These are phyloP conservation scores for Beauveria sp. DNA, from an alignment of 2,329 filamentous ascomycete genomes.

Conservation along the genomic window DNA sequence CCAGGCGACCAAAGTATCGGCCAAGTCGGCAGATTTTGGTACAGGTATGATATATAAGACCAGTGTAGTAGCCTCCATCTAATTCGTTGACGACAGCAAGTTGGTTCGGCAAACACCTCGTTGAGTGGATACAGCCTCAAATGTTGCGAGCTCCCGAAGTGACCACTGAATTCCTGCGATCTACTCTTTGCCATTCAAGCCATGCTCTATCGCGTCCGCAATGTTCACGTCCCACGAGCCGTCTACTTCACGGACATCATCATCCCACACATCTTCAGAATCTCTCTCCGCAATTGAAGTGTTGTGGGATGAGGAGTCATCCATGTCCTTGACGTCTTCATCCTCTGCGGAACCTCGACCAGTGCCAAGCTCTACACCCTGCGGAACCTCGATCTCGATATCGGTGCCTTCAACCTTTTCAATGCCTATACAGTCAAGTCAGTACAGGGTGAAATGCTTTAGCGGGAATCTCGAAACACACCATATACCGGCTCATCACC, in stretches of 20 bases:
- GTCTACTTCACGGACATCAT: not conserved
- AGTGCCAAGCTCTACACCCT: not conserved
- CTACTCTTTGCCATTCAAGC: not conserved
- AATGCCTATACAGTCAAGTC: not conserved
- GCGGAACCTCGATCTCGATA: not conserved
- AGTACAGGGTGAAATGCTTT: not conserved
- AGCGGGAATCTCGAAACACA: not conserved
- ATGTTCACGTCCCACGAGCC: not conserved
- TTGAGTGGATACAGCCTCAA: no score
- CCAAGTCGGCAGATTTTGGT: no score
- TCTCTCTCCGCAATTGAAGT: not conserved
- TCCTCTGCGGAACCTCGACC: not conserved
- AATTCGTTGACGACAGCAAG: no score
- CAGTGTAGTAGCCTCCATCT: no score
- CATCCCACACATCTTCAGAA: not conserved
- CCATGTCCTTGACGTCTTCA: not conserved
- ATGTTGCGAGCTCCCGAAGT: no score
- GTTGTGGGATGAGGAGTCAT: not conserved
- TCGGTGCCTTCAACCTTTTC: slow-evolving; percentile 19
- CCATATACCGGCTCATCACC: not conserved
- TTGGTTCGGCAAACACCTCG: no score
- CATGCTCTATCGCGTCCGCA: not conserved
- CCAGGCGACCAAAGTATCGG: no score
- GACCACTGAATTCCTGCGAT: no score
- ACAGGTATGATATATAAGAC: no score